Evolutionary conservation across 495 filamentous ascomycete species (phyloP).

Genomic region (Aspergillus conjunctus): DNA sequence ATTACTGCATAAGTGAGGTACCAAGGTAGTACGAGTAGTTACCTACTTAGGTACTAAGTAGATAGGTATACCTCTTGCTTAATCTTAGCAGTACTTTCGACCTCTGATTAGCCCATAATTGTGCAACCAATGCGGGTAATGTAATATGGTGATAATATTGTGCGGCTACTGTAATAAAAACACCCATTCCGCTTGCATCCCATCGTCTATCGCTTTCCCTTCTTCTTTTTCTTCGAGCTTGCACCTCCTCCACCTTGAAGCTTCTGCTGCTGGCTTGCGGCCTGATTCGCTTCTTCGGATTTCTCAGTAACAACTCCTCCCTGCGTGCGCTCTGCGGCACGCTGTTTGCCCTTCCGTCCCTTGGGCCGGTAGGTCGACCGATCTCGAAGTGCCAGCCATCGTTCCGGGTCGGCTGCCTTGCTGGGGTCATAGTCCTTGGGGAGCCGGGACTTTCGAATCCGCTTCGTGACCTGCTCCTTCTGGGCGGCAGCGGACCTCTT

Average conservation of each 20-base stretch:
- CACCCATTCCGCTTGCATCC: no score
- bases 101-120: no score
- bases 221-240: constrained; percentile 69
- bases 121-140: no score
- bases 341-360: constrained; percentile 87
- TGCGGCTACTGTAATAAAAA: no score
- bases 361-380: constrained; percentile 86
- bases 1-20: no score
- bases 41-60: no score
- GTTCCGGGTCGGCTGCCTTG: constrained; percentile 82
- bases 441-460: constrained; percentile 65
- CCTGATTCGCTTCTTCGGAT: constrained; percentile 63
- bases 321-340: constrained; percentile 75
- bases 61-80: no score
- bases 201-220: constrained; percentile 28
- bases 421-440: constrained; percentile 76
- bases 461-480: constrained; percentile 59
- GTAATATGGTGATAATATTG: no score
- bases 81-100: no score
- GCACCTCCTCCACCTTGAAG: constrained; percentile 43
- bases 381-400: constrained; percentile 90
- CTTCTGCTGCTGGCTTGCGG: constrained; percentile 45
- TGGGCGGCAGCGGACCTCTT: constrained; percentile 61
- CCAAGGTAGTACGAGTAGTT: no score
- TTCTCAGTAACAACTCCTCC: constrained; percentile 75